Conservation (phyloP, 139 green algal species). For the Micractinium sp. region DNA sequence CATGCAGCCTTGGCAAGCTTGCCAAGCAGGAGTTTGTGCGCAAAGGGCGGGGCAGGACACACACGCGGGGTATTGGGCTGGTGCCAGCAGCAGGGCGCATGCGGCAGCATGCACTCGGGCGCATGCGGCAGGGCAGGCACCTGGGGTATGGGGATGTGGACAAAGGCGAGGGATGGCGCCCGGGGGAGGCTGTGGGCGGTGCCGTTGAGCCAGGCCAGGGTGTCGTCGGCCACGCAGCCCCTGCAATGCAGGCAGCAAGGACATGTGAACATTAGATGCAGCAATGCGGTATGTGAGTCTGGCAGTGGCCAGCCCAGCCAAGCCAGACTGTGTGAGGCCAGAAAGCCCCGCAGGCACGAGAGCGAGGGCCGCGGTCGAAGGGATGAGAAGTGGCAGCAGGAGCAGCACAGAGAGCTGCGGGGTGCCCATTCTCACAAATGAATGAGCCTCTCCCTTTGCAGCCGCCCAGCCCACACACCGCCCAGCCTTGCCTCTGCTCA, state of each 20-base stretch:
- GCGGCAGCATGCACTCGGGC: neutral
- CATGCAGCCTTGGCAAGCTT: too few species aligned
- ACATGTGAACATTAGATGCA: too few species aligned
- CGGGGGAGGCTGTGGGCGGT: neutral
- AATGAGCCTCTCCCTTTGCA: neutral
- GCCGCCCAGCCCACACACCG: neutral
- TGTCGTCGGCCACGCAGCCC: slow-evolving; percentile 48
- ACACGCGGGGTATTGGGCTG: neutral
- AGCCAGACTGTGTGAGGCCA: too few species aligned
- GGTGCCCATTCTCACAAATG: neutral
- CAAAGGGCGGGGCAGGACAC: neutral
- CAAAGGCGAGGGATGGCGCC: slow-evolving; percentile 48
- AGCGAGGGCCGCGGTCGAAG: too few species aligned
- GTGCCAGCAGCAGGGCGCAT: neutral
- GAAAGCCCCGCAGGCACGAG: too few species aligned
- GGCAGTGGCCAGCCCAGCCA: too few species aligned
- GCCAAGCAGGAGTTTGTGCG: neutral
- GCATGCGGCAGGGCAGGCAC: too few species aligned
- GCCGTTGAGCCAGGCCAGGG: slow-evolving; percentile 36
- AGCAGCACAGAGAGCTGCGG: neutral
- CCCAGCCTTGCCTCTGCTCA: too few species aligned
- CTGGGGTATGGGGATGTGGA: slow-evolving; percentile 56
- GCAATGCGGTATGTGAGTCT: too few species aligned
- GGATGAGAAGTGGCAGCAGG: too few species aligned
- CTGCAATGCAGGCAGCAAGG: slow-evolving; percentile 24